Evolutionary conservation across 2,329 filamentous ascomycete species (phyloP).

Genomic region (Raffaelea albimanens): DNA sequence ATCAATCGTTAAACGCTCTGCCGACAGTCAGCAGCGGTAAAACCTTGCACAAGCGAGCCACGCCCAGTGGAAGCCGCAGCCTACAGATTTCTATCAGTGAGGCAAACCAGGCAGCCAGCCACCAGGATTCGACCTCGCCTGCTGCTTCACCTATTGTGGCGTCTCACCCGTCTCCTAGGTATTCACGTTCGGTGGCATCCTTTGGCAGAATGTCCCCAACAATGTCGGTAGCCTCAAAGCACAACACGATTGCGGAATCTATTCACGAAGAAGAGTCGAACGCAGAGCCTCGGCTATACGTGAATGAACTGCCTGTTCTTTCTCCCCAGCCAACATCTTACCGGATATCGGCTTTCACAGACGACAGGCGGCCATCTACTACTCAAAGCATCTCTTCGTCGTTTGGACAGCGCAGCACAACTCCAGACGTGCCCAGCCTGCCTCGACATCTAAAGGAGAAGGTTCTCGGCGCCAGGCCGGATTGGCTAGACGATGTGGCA

Average conservation of each 20-base stretch:
- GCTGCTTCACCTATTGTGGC: neutral
- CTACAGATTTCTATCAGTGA: neutral
- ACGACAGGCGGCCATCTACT: neutral
- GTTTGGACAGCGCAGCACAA: neutral
- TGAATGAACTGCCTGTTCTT: constrained; percentile 7
- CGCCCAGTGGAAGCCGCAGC: neutral
- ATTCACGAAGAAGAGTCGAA: neutral
- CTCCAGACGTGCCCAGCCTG: neutral
- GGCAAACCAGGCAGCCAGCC: neutral
- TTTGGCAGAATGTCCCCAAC: neutral
- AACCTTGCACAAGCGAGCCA: neutral
- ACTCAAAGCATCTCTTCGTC: neutral
- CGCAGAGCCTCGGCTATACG: neutral
- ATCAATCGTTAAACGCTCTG: neutral
- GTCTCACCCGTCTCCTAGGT: neutral
- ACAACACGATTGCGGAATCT: neutral
- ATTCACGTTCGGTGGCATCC: neutral
- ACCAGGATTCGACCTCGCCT: neutral
- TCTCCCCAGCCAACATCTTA: constrained; percentile 10
- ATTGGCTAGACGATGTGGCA: neutral
- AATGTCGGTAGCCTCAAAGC: neutral
- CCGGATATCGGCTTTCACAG: constrained; percentile 8
- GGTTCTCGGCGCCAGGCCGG: neutral
- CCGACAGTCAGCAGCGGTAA: neutral
- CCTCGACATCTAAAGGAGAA: neutral